Percentiles rank a stretch among this genome's conserved stretches.
Conservation (phyloP, 2,329 filamentous ascomycete genomes). For the Rutstroemia sp. region DNA sequence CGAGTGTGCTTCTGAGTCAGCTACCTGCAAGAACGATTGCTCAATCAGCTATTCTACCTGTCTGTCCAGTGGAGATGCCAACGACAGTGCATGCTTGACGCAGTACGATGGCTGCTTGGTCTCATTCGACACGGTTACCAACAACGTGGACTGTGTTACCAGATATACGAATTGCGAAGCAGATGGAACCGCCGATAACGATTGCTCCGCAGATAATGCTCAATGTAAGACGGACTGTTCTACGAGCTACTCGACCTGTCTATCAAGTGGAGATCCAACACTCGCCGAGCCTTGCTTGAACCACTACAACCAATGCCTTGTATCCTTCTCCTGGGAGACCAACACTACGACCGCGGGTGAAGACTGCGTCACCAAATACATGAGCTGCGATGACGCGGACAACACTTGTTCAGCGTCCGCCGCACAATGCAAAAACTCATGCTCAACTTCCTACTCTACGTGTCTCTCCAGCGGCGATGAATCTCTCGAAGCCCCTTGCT, state of each 20-base stretch:
- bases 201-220: background rate
- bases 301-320: slow-evolving; percentile 1
- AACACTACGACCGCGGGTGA: background rate
- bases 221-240: slow-evolving; percentile 4
- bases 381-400: slow-evolving; percentile 5
- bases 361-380: slow-evolving; percentile 13
- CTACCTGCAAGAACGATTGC: slow-evolving; percentile 12
- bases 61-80: slow-evolving; percentile 8
- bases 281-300: background rate
- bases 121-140: background rate
- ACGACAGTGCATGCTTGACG: slow-evolving; percentile 8
- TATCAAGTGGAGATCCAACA: background rate
- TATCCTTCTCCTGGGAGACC: background rate
- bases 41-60: slow-evolving; percentile 10
- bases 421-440: slow-evolving; percentile 12
- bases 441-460: slow-evolving; percentile 4
- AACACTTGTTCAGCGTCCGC: slow-evolving; percentile 7
- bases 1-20: slow-evolving; percentile 8
- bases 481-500: slow-evolving; percentile 4
- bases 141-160: background rate
- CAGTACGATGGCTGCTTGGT: background rate
- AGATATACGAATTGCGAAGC: background rate
- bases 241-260: background rate
- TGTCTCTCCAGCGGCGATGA: slow-evolving; percentile 9
- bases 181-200: background rate